Evolutionary conservation across 2,329 filamentous ascomycete species (phyloP).

Genomic region (Talaromyces islandicus): DNA sequence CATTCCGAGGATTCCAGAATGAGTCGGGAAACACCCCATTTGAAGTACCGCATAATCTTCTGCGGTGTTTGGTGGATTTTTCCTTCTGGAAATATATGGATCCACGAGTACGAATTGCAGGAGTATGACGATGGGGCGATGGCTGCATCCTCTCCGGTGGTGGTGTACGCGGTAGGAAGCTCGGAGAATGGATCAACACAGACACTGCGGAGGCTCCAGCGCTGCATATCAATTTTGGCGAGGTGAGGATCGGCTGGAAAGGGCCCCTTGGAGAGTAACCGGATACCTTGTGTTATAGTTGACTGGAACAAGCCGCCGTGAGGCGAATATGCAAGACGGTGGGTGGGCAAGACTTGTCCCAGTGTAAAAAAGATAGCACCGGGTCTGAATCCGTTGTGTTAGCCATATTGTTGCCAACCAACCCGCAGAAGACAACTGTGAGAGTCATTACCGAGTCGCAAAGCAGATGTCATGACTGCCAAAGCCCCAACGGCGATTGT

Average conservation of each 20-base stretch:
- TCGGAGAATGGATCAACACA: constrained; percentile 44
- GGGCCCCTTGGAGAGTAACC: constrained; percentile 68
- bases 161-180: constrained; percentile 35
- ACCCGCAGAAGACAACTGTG: background rate
- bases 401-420: background rate
- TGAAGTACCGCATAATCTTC: constrained; percentile 87
- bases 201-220: constrained; percentile 35
- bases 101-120: constrained; percentile 69
- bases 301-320: constrained; percentile 85
- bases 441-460: constrained; percentile 64
- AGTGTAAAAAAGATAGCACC: constrained; percentile 75
- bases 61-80: constrained; percentile 82
- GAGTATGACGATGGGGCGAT: constrained; percentile 66
- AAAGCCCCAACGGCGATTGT: constrained; percentile 78
- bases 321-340: constrained; percentile 70
- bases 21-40: constrained; percentile 89
- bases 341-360: constrained; percentile 86
- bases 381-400: constrained; percentile 41
- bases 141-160: constrained; percentile 44
- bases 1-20: constrained; percentile 85
- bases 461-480: constrained; percentile 96
- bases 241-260: constrained; percentile 44
- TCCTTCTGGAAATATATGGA: constrained; percentile 95
- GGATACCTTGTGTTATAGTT: constrained; percentile 77
- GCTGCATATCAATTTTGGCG: constrained; percentile 27